Percentiles rank a stretch among this genome's conserved stretches.
Evolutionary conservation across 2,329 filamentous ascomycete species (phyloP).

Genomic region (Aspergillus felis): DNA sequence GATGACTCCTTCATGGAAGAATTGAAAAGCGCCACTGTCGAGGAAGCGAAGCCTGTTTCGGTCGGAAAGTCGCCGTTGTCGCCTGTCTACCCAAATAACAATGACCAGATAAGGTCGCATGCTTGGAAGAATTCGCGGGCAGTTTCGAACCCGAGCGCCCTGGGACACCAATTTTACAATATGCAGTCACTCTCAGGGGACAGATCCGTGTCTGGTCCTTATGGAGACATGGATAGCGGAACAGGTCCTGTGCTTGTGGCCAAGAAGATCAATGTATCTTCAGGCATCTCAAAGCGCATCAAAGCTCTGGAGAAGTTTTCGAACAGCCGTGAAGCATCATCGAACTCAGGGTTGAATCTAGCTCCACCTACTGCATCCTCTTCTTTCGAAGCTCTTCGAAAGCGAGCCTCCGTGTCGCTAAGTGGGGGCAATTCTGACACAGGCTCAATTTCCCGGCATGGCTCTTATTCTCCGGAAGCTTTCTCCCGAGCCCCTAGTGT

Average conservation of each 20-base stretch:
- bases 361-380: constrained; percentile 58
- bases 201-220: constrained; percentile 39
- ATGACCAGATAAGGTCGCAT: constrained; percentile 25
- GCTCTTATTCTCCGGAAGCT: constrained; percentile 24
- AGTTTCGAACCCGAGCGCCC: constrained; percentile 37
- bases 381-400: constrained; percentile 50
- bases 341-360: constrained; percentile 24
- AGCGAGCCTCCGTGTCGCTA: constrained; percentile 37
- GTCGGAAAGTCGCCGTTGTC: constrained; percentile 81
- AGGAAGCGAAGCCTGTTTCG: constrained; percentile 76
- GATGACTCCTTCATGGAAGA: constrained; percentile 84
- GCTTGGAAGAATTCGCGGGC: constrained; percentile 36
- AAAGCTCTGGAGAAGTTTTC: constrained; percentile 82
- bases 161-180: constrained; percentile 22
- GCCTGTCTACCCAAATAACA: constrained; percentile 51
- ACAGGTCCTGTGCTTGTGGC: constrained; percentile 48
- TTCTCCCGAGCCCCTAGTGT: constrained; percentile 30
- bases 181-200: constrained; percentile 30
- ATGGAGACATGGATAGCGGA: constrained; percentile 26
- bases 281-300: constrained; percentile 89
- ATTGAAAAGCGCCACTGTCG: constrained; percentile 72
- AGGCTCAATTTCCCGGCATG: constrained; percentile 21
- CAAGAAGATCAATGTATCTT: constrained; percentile 79
- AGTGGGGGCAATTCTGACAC: constrained; percentile 22
- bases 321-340: constrained; percentile 42